These are phyloP conservation scores for Silene conica DNA, from an alignment of 148 eudicot genomes.

Conservation along the genomic window DNA sequence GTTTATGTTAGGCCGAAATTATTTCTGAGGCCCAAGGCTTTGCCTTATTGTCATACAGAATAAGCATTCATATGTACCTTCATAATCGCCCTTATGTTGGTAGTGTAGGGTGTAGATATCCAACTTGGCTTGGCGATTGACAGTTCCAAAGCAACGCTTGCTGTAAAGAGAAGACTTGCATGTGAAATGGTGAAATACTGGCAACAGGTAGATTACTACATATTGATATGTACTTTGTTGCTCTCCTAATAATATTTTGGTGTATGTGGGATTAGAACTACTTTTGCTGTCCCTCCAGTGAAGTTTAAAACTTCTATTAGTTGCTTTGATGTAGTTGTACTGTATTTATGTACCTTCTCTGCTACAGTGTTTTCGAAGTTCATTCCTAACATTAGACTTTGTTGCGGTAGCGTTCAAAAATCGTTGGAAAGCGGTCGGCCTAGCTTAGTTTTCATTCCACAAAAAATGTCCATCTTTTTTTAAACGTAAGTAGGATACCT, in stretches of 20 bases:
- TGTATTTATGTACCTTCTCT: neutral
- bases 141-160: constrained; percentile 96
- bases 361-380: neutral
- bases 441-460: neutral
- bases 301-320: neutral
- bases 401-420: neutral
- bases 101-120: constrained; percentile 46
- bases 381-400: neutral
- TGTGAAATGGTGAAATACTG: constrained; percentile 99
- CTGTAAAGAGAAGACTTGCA: constrained; percentile 95
- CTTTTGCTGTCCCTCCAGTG: neutral
- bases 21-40: neutral
- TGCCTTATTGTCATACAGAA: neutral
- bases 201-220: constrained; percentile 66
- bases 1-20: neutral
- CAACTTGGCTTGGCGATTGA: constrained; percentile 99
- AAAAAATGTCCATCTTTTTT: neutral
- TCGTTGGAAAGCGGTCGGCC: neutral
- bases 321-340: neutral
- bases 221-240: neutral
- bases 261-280: neutral
- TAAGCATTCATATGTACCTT: constrained; percentile 1
- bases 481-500: neutral
- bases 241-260: neutral
- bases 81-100: neutral